Evolutionary conservation across 176 grass and related monocot species (phyloP).

Genomic region (Carex littledalei): DNA sequence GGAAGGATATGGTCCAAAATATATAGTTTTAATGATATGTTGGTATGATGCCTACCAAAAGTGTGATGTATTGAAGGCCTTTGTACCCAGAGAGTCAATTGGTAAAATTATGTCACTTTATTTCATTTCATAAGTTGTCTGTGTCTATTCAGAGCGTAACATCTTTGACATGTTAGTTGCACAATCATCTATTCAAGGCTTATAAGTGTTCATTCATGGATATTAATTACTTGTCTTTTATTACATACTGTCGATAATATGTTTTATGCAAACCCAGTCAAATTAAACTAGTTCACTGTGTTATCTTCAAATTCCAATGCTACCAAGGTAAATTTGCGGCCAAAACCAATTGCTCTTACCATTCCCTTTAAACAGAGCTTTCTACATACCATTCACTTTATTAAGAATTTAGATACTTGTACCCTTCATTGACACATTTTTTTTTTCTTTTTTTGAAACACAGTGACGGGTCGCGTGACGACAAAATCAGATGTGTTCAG

Average conservation of each 20-base stretch:
- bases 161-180: background rate
- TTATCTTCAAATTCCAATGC: background rate
- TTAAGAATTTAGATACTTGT: background rate
- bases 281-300: background rate
- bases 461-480: constrained; percentile 93
- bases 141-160: background rate
- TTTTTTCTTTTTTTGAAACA: constrained; percentile 22
- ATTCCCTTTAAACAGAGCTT: background rate
- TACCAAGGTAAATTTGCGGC: background rate
- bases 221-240: background rate
- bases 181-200: background rate
- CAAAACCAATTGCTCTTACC: background rate
- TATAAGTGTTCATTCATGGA: background rate
- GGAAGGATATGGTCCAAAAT: background rate
- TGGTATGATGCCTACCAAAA: background rate
- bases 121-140: constrained; percentile 1
- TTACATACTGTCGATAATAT: background rate
- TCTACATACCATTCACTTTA: background rate
- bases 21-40: background rate
- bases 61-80: background rate
- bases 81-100: background rate
- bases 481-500: constrained; percentile 95
- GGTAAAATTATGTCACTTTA: constrained; percentile 4
- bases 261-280: background rate
- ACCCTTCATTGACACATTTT: background rate